Evolutionary conservation across 2,329 filamentous ascomycete species (phyloP), one percentile per base, ranked within the genome.

Genomic region (Drechslerella dactyloides): DNA sequence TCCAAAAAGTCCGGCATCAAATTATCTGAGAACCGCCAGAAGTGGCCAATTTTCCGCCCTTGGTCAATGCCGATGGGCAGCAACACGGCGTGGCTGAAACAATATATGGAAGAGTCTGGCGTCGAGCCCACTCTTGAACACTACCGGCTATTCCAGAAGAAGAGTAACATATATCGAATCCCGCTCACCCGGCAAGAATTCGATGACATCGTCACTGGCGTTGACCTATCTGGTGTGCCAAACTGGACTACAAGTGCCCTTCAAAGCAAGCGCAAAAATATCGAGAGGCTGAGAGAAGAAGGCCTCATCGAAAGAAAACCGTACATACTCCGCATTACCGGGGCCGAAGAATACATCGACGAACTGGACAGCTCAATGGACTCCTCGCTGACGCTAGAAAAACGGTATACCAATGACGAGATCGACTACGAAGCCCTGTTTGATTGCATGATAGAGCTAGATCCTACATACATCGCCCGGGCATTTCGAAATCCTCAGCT

Each of bases 391-490:
- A 44, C 17, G 40, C 23, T 6, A 27, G 15, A 21, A 5, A 23
- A 24, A 8, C 7, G 33, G 8, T 56, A 61, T 11, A 46, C 48
- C 13, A 48, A 62, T 6, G 37, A 54, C 17, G 58, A 53, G 13
- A 33, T 69, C 0, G 60, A 50, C 11, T 69, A 69, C 21, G 55
- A 54, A n/a, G 56, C 64, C 5, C n/a, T 69, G 5, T 46, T 55
- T 24, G 56, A 69, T 10, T 40, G 56, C 13, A 21, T 69, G 1
- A 27, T 69, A 8, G 42, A n/a, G 7, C 23, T 61, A 13, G 17
- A 30, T 11, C 56, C 64, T 11, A 21, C 11, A 1, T 40, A 30
- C 21, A 24, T 57, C 11, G 11, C 60, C 2, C 6, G 17, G 15
- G 56, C 51, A 6, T 17, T 69, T 4, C 40, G 30, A 17, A 21